These are phyloP conservation scores for Castanopsis chinensis DNA, from an alignment of 306 rosid genomes.

Conservation along the genomic window DNA sequence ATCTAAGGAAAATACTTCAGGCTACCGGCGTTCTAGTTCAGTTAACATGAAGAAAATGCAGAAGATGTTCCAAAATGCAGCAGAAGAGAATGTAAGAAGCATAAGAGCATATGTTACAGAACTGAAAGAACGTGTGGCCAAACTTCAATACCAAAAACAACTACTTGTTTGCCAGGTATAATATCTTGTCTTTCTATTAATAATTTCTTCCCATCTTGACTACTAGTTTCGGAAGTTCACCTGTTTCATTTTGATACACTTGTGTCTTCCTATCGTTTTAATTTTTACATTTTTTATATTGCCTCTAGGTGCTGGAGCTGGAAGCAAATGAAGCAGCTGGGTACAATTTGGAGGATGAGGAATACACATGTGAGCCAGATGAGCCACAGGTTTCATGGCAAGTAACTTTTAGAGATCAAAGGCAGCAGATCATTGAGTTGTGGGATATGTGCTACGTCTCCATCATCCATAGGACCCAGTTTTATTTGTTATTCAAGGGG, in stretches of 20 bases:
- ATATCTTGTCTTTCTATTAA: not conserved
- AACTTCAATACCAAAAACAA: slow-evolving; percentile 96
- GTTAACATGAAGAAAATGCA: slow-evolving; percentile 99
- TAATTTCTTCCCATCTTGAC: not conserved
- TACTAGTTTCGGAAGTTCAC: not conserved
- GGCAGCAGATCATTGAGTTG: slow-evolving; percentile 82
- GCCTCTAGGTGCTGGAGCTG: slow-evolving; percentile 81
- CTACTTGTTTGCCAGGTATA: slow-evolving; percentile 96
- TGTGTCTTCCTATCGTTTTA: slow-evolving; percentile 1
- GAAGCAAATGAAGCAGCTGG: slow-evolving; percentile 97
- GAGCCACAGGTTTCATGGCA: slow-evolving; percentile 81
- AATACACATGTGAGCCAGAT: slow-evolving; percentile 47
- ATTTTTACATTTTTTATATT: not conserved
- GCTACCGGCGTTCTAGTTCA: slow-evolving; percentile 77
- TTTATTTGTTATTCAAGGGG: slow-evolving; percentile 91
- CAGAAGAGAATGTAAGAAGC: slow-evolving; percentile 98
- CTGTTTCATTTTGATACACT: slow-evolving; percentile 6
- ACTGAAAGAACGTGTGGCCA: slow-evolving; percentile 98
- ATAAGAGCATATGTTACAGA: slow-evolving; percentile 96
- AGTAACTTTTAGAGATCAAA: slow-evolving; percentile 71
- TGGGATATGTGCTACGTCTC: slow-evolving; percentile 94
- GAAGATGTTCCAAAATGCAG: slow-evolving; percentile 99
- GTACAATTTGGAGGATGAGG: slow-evolving; percentile 66
- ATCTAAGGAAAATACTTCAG: slow-evolving; percentile 81
- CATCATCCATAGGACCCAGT: slow-evolving; percentile 93